phyloP scores from a whole-genome alignment of 495 filamentous ascomycete genomes.

The Penicilliopsis zonata region DNA sequence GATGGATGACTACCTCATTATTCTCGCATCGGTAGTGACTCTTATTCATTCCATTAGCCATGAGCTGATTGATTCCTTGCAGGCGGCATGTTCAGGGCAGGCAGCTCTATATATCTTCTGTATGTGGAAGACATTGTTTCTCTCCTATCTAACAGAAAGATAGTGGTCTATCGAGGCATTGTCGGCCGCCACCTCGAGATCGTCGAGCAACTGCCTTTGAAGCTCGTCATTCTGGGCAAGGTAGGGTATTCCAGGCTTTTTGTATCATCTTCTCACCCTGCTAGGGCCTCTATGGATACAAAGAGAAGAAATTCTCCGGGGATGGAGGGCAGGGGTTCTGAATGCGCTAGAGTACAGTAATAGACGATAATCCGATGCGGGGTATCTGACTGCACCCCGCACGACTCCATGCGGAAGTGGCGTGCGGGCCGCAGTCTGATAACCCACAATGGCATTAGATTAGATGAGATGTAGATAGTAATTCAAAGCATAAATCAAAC shows the following conservation, averaged over 20 bases:
- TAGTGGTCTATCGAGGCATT: not conserved
- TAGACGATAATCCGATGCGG: too few species aligned
- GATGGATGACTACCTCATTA: constrained; percentile 20
- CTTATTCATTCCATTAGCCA: not conserved
- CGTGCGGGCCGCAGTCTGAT: too few species aligned
- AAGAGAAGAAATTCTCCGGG: too few species aligned
- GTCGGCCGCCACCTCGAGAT: not conserved
- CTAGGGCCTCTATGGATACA: not conserved
- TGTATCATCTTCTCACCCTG: not conserved
- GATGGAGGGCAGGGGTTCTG: too few species aligned
- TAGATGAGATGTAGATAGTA: too few species aligned
- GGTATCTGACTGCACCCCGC: too few species aligned
- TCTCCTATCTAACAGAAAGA: not conserved
- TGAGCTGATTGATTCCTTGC: constrained; percentile 1
- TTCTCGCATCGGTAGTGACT: constrained; percentile 11
- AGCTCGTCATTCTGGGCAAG: not conserved
- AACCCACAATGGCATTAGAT: too few species aligned
- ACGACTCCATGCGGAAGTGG: too few species aligned
- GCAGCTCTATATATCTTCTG: constrained; percentile 8
- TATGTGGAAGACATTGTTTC: constrained; percentile 4
- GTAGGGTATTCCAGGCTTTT: not conserved
- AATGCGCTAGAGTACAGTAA: too few species aligned
- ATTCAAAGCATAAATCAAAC: too few species aligned
- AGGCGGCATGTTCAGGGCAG: constrained; percentile 8
- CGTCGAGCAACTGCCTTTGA: not conserved